phyloP scores from a whole-genome alignment of 2,329 filamentous ascomycete species.

The Clonostachys solani region DNA sequence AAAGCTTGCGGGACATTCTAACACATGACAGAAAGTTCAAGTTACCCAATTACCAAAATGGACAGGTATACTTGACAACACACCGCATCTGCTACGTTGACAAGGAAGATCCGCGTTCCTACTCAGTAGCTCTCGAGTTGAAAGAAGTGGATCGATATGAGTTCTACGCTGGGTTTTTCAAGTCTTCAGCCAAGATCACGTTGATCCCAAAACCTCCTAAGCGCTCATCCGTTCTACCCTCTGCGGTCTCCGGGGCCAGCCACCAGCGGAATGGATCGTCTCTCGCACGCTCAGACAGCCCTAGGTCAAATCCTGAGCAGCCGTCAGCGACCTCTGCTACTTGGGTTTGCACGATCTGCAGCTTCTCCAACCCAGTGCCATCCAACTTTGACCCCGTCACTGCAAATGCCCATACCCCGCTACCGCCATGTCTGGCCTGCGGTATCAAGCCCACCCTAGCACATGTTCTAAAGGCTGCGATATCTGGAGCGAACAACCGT shows the following conservation, averaged over 20 bases:
- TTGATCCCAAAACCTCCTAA: slow-evolving; percentile 78
- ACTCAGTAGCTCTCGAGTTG: slow-evolving; percentile 80
- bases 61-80: slow-evolving; percentile 93
- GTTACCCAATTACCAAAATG: slow-evolving; percentile 88
- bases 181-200: slow-evolving; percentile 91
- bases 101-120: slow-evolving; percentile 76
- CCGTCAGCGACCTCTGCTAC: slow-evolving; percentile 60
- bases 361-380: slow-evolving; percentile 87
- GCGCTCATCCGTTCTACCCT: slow-evolving; percentile 41
- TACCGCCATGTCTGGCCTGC: slow-evolving; percentile 87
- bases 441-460: slow-evolving; percentile 87
- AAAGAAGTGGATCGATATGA: slow-evolving; percentile 90
- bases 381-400: slow-evolving; percentile 87
- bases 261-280: slow-evolving; percentile 34
- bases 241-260: background rate
- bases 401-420: slow-evolving; percentile 71
- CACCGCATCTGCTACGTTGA: slow-evolving; percentile 96
- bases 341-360: slow-evolving; percentile 96
- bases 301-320: slow-evolving; percentile 31
- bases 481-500: slow-evolving; percentile 66
- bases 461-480: slow-evolving; percentile 81
- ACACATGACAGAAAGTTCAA: slow-evolving; percentile 73
- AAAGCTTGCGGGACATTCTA: background rate
- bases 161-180: slow-evolving; percentile 89
- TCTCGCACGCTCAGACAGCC: slow-evolving; percentile 36